Base-by-base conservation (phyloP, 176 grass and related monocot genomes). In the Juncus inflexus region DNA sequence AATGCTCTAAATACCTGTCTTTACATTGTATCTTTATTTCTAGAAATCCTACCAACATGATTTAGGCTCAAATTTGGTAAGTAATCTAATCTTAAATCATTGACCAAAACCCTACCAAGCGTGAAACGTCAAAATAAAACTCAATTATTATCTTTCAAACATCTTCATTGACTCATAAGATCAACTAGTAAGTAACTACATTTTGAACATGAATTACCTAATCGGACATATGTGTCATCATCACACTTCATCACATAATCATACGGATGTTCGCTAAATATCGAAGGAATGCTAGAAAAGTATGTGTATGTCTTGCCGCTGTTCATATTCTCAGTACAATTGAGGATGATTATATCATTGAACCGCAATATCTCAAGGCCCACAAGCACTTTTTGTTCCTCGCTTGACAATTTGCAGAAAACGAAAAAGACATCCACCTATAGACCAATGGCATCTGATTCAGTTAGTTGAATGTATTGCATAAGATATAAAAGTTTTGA, bases 201-300 rank as follows among this genome's bases (percentile, higher is more conserved):
- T 55, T 13, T 53, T 9, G 50, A 10, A 53, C 55, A 58, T 14
- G 6, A 15, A 58, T 58, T 58, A 42, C 58, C 7, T 3, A 86
- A 79, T 0, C 83, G 78, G 3, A 90, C 42, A 72, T 86, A 90
- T 40, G 79, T 86, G 79, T 90, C 87, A 73, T 90, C 87, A 80
- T 86, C 87, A 16, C 83, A 72, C 76, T 90, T 90, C 83, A 90
- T 90, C 42, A 86, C 87, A 80, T 74, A 90, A 74, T 90, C 78
- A 68, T 90, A 90, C 19, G 47, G 0, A 6, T 12, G 1, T 11
- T 6, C 7, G 5, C 7, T 6, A 11, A 54, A 59, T 40, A 73
- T 10, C 3, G 50, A 11, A 12, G 83, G 79, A 49, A 74, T 74
- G 2, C 76, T 50, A 41, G 79, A 74, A 79, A 86, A 80, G 78